Base-by-base conservation (phyloP, 2,329 filamentous ascomycete species). In the Talaromyces sp. region DNA sequence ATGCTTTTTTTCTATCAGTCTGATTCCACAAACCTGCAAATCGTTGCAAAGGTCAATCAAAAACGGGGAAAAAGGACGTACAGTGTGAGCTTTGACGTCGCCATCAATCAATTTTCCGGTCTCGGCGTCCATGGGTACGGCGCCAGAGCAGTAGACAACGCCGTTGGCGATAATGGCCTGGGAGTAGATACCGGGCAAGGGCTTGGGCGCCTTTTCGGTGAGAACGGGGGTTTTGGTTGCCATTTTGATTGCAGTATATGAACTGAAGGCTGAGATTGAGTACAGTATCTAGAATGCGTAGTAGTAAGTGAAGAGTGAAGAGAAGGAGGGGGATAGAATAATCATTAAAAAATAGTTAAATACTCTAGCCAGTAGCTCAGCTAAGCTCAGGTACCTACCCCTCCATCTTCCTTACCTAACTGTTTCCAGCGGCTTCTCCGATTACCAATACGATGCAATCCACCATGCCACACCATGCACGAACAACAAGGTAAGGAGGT, bases 121-220 rank as follows among this genome's bases (percentile, higher is more conserved):
- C n/a, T 73, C 74, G 0, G 86, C 83, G 69, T 88, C 83, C 70
- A 86, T 79, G 14, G 85, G 85, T 37, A 90, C 81, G 67, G 82
- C 82, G 27, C 89, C 89, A 1, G 87, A 89, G 79, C 88, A 90
- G 79, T 89, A 91, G n/a, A 91, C 86, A 74, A 89, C 85, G 70
- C 87, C 88, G 71, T 87, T 86, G 74, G 83, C 82, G 68, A 85
- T 82, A 69, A 89, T 80, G 47, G 86, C 87, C 71, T 89, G 85
- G 2, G 83, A 86, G 74, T 87, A 85, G 70, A 87, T 83, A 1
- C 75, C 74, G 0, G 84, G 84, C 47, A 85, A 74, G 27, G 85
- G 83, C 67, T 79, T 76, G 37, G 82, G 85, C 11, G 84, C 82
- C 68, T 83, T 82, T 58, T 77, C 72, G 16, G 82, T 85, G 52